phyloP scores from a whole-genome alignment of 371 early-diverging fungal species.

The Parasitella parasitica region DNA sequence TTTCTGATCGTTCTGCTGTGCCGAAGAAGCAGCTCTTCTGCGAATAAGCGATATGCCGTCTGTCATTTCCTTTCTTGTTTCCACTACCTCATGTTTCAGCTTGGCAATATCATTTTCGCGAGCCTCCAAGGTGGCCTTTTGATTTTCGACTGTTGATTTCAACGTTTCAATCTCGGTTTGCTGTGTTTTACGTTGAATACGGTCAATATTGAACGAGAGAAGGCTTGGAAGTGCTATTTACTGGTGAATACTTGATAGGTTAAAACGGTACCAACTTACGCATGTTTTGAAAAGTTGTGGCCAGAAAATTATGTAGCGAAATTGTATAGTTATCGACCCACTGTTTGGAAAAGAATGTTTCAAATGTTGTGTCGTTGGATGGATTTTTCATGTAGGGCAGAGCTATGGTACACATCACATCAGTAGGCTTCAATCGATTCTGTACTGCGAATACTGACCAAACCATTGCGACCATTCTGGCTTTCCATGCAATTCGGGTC shows the following conservation, averaged over 20 bases:
- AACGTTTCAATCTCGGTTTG: constrained; percentile 59
- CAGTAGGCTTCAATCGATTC: background rate
- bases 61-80: constrained; percentile 49
- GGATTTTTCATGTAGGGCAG: constrained; percentile 67
- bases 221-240: constrained; percentile 60
- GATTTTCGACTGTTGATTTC: constrained; percentile 50
- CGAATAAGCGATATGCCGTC: constrained; percentile 49
- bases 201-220: constrained; percentile 60
- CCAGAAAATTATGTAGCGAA: constrained; percentile 67
- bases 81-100: constrained; percentile 41
- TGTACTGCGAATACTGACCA: constrained; percentile 35
- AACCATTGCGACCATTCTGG: constrained; percentile 71
- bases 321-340: constrained; percentile 68
- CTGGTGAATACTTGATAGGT: background rate
- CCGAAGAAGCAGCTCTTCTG: constrained; percentile 43
- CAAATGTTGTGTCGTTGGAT: constrained; percentile 61
- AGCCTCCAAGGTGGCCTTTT: constrained; percentile 51
- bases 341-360: constrained; percentile 63
- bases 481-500: constrained; percentile 59
- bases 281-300: constrained; percentile 68
- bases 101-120: constrained; percentile 56
- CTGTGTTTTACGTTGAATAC: constrained; percentile 55
- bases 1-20: constrained; percentile 27
- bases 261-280: constrained; percentile 38
- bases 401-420: constrained; percentile 26